phyloP scores from a whole-genome alignment of 2,329 filamentous ascomycete species.

The Aspergillus ustus region DNA sequence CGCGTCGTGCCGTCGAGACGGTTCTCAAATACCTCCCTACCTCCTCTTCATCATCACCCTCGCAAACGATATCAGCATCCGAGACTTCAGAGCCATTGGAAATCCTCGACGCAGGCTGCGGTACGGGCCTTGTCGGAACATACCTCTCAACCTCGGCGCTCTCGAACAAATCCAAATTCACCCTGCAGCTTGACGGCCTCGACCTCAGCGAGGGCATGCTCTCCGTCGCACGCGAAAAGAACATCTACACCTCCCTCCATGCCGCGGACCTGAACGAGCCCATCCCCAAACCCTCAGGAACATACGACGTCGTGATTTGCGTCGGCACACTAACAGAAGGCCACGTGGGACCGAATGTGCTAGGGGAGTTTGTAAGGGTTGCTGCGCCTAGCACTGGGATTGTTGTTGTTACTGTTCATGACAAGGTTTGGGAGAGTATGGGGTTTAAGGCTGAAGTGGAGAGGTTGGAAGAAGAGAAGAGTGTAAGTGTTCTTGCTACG shows the following conservation, averaged over 20 bases:
- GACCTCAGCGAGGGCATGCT: background rate
- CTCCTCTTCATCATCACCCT: background rate
- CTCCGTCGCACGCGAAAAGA: background rate
- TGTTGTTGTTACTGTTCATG: background rate
- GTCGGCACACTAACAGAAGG: background rate
- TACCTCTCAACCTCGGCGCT: background rate
- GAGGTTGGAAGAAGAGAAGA: background rate
- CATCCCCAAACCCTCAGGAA: background rate
- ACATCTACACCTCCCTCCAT: background rate
- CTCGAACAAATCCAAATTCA: background rate
- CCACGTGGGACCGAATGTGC: background rate
- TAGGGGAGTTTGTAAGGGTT: background rate
- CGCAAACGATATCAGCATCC: background rate
- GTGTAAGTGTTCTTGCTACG: background rate
- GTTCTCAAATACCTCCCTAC: background rate
- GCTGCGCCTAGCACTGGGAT: background rate
- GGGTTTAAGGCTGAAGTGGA: slow-evolving; percentile 1
- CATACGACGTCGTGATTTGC: background rate
- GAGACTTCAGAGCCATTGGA: background rate
- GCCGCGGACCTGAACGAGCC: background rate
- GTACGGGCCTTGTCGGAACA: background rate
- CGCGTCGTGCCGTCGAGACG: background rate
- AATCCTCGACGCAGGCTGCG: background rate
- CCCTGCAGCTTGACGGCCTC: background rate
- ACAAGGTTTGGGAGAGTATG: background rate